Base-by-base conservation (phyloP, 495 filamentous ascomycete species). In the Penicillium herquei region DNA sequence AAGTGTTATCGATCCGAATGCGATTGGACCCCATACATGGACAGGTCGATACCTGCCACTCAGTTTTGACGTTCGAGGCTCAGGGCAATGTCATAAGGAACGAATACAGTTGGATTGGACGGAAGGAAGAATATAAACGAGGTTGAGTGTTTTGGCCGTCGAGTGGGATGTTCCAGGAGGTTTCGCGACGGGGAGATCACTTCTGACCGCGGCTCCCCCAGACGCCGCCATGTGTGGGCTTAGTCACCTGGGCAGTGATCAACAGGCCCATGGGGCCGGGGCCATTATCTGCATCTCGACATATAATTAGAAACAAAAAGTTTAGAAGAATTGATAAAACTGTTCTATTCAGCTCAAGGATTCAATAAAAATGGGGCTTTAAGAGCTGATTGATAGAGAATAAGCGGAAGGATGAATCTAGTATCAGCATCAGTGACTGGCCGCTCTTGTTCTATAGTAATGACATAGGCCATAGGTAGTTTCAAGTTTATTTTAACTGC, bases 1-100 rank as follows among this genome's bases (percentile, higher is more conserved):
- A 16, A 26, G 26, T 57, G 65, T 58, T 59, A 65, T 61, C 52
- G 58, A 61, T 65, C 39, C 44, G 49, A 49, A 54, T 52, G 56
- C 52, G 57, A 60, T 56, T 52, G 55, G 39, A 44, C 55, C 57
- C 63, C 65, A 70, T 67, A 57, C 42, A 69, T 59, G 39, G 55
- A 64, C 64, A 63, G 62, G 59, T 51, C 40, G 50, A 30, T 60
- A 52, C 58, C 62, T 61, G 65, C 55, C 59, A 45, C 51, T 61
- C 50, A 37, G 49, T 63, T 61, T 39, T 49, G 45, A 39, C 34
- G 10, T 40, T 54, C 11, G 43, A 49, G 11, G 12, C n/a, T 63
- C 60, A 65, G 39, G 42, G 56, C 21, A 31, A 53, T 51, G 44
- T 52, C 63, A 68, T 68, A 64, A 62, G 64, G 61, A 64, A 45